Percentiles rank a stretch among this genome's conserved stretches.
phyloP scores from a whole-genome alignment of 2,329 filamentous ascomycete genomes.

The Hypoxylon sp. region DNA sequence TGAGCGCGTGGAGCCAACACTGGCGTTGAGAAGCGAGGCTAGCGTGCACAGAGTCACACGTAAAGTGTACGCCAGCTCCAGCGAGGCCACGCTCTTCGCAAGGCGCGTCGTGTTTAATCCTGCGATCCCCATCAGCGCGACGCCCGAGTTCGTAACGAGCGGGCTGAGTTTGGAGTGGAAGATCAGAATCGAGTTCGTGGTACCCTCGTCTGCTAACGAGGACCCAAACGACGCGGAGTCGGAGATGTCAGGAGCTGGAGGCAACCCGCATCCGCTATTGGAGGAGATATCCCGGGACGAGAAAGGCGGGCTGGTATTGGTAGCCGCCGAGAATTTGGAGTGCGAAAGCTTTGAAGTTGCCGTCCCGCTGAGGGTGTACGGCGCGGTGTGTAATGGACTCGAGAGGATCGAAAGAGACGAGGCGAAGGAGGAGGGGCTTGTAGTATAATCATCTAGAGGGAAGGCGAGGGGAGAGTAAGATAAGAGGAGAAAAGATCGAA shows the following conservation, averaged over 20 bases:
- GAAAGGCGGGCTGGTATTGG: slow-evolving; percentile 77
- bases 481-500: not conserved
- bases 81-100: slow-evolving; percentile 86
- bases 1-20: slow-evolving; percentile 82
- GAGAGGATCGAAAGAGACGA: slow-evolving; percentile 69
- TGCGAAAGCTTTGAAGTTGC: slow-evolving; percentile 93
- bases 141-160: slow-evolving; percentile 91
- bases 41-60: slow-evolving; percentile 90
- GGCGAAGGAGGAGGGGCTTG: slow-evolving; percentile 59
- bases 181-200: slow-evolving; percentile 91
- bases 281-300: slow-evolving; percentile 86
- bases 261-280: slow-evolving; percentile 67
- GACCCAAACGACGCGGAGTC: slow-evolving; percentile 4
- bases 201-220: slow-evolving; percentile 63
- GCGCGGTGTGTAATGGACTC: slow-evolving; percentile 68
- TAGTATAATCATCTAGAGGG: slow-evolving; percentile 38
- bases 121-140: slow-evolving; percentile 84
- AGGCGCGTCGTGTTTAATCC: slow-evolving; percentile 83
- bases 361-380: slow-evolving; percentile 86
- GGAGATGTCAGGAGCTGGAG: not conserved
- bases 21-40: slow-evolving; percentile 86
- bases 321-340: slow-evolving; percentile 80
- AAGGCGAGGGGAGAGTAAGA: not conserved
- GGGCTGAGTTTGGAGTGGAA: slow-evolving; percentile 91
- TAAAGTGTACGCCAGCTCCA: slow-evolving; percentile 80